Conservation (phyloP, 129 eudicot genomes). For the Dittrichia graveolens region DNA sequence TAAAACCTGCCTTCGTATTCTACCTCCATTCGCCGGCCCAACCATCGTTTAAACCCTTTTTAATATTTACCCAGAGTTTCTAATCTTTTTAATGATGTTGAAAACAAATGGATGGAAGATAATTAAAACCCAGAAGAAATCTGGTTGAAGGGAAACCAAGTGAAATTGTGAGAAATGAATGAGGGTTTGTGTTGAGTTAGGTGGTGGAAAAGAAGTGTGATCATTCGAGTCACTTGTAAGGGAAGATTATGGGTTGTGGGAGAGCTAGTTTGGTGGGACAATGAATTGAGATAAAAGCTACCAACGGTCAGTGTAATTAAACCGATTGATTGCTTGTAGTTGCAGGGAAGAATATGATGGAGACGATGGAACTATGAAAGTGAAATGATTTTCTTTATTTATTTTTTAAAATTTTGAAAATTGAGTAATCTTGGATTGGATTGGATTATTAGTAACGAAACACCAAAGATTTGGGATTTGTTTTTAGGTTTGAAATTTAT, state of each 20-base stretch:
- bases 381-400: constrained; percentile 7
- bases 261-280: constrained; percentile 51
- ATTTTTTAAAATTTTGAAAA: neutral
- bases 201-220: neutral
- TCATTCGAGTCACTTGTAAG: constrained; percentile 36
- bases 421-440: constrained; percentile 23
- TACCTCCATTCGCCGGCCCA: constrained; percentile 53
- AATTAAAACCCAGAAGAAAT: constrained; percentile 6
- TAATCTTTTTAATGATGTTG: constrained; percentile 40
- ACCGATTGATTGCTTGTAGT: constrained; percentile 34
- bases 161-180: constrained; percentile 31
- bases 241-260: constrained; percentile 32
- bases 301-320: constrained; percentile 20
- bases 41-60: constrained; percentile 49
- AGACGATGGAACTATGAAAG: constrained; percentile 30
- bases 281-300: constrained; percentile 71
- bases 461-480: constrained; percentile 6
- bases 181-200: constrained; percentile 24
- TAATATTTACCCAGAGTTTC: neutral
- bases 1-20: constrained; percentile 51
- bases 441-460: constrained; percentile 9
- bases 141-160: constrained; percentile 26
- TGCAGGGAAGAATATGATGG: constrained; percentile 38
- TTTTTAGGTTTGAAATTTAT: constrained; percentile 9
- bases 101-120: constrained; percentile 1